Evolutionary conservation across 192 early-diverging fungal genomes (phyloP).

Genomic region (Backusella mclennaniae): DNA sequence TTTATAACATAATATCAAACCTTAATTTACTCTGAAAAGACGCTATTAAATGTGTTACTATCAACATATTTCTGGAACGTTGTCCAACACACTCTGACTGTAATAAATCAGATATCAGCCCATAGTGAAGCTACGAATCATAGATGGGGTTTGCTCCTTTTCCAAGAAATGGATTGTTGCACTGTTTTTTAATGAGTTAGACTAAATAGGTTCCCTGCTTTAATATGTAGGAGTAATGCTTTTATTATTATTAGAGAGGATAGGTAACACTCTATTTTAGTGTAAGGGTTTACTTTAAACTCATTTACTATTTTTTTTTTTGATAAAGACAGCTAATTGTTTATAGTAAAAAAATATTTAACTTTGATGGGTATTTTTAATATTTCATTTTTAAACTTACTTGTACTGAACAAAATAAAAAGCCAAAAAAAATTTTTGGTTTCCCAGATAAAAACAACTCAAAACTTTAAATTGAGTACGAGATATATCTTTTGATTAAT

Average conservation of each 20-base stretch:
- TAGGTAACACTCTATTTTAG: background rate
- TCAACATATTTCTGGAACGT: background rate
- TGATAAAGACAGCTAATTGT: background rate
- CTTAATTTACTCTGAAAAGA: background rate
- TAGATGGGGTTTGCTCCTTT: background rate
- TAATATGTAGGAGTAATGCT: background rate
- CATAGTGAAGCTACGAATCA: background rate
- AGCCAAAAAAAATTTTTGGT: background rate
- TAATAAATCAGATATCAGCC: background rate
- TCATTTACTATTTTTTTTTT: background rate
- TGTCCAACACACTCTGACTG: background rate
- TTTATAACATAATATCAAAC: background rate
- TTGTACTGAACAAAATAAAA: background rate
- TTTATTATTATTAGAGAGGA: background rate
- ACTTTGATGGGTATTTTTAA: background rate
- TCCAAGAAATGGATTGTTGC: background rate
- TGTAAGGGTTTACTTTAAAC: background rate
- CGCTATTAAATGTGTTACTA: background rate
- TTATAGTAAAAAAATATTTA: background rate
- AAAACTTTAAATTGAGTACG: slow-evolving; percentile 1
- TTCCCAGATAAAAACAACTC: background rate
- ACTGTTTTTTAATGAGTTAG: background rate
- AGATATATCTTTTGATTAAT: background rate
- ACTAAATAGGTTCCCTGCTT: background rate
- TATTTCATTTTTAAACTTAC: background rate